Evolutionary conservation across 352 stramenopile species (phyloP), one percentile per base, ranked within the genome.

Genomic region (Globisporangium megalacanthum): DNA sequence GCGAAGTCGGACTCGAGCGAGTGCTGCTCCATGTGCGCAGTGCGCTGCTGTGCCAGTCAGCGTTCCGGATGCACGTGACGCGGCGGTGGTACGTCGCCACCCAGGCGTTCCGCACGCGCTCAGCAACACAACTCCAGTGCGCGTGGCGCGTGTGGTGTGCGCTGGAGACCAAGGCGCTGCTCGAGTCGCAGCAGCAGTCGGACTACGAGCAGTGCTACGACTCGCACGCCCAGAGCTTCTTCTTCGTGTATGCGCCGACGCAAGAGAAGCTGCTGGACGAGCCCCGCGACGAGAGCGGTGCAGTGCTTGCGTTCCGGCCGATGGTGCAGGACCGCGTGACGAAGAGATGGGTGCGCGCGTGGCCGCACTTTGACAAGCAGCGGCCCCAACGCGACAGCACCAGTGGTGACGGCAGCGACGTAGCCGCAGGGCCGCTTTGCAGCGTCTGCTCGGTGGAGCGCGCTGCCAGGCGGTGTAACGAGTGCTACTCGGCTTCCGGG

Each of bases 251-350:
- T 61, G 70, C 36, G 0, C 84, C 80, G 25, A 92, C 79, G 13
- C 61, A 75, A 20, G 82, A 91, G 61, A 81, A 77, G 37, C 58
- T 92, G 25, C 31, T 77, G 10, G 69, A 86, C 31, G 76, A 85
- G 47, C 84, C 84, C 20, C 69, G 71, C 6, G 80, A 92, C 50
- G 69, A 74, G 29, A 46, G 62, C 3, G 83, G 79, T 19, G 57
- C 53, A 4, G 70, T 84, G 41, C 33, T 91, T 19, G 61, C 80
- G 8, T 89, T 75, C 58, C 79, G 84, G 0, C 80, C 84, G 1
- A 77, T 92, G 73, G 62, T 92, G 6, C 72, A 89, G 29, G 84
- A 92, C 52, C 79, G 76, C 31, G 44, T 85, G 44, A 89, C 84
- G 19, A 77, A 83, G 61, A 66, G 75, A 15, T 91, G 77, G 77